These are phyloP conservation scores for Ramaria sp. DNA, from an alignment of 768 basidiomycete species.

Conservation along the genomic window DNA sequence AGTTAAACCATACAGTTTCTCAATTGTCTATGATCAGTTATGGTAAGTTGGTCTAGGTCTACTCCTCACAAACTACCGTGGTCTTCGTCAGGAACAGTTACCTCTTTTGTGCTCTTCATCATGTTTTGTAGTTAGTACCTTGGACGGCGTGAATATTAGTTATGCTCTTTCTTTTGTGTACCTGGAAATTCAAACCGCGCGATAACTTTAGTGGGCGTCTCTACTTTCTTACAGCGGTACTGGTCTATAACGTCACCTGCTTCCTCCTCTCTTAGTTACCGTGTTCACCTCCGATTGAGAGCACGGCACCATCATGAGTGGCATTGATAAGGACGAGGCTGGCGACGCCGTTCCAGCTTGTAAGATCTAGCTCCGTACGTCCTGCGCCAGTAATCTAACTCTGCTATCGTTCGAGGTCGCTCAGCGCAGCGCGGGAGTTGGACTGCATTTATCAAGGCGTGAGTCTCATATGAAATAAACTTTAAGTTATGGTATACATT, in stretches of 20 bases:
- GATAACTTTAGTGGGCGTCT: too few species aligned
- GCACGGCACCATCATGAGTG: not conserved
- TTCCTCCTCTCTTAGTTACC: too few species aligned
- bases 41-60: not conserved
- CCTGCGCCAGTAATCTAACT: not conserved
- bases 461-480: conserved; percentile 21
- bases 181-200: not conserved
- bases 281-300: too few species aligned
- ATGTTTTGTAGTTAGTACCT: not conserved
- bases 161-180: not conserved
- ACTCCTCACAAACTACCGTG: not conserved
- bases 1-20: not conserved
- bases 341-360: conserved; percentile 13
- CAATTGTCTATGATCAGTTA: not conserved
- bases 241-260: too few species aligned
- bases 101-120: not conserved
- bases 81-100: not conserved
- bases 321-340: conserved; percentile 10
- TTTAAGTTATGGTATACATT: not conserved
- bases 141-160: not conserved
- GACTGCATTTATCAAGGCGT: conserved; percentile 89
- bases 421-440: conserved; percentile 75
- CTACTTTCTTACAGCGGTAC: too few species aligned
- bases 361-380: not conserved
- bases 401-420: not conserved